phyloP scores from a whole-genome alignment of 345 rosid genomes.

The Eucalyptus viminalis region DNA sequence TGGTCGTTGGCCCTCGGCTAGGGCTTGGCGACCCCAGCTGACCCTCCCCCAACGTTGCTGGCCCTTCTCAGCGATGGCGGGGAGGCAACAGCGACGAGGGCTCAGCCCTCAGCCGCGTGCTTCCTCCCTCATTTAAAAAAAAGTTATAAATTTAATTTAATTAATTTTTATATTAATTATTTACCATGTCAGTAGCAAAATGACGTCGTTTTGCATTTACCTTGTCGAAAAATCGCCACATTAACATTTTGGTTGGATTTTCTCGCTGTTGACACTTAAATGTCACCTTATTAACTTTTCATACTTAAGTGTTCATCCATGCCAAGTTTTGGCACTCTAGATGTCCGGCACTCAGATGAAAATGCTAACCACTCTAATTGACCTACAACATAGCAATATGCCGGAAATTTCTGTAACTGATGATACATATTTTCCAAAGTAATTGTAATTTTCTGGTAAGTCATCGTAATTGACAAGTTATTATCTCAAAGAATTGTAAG shows the following conservation, averaged over 20 bases:
- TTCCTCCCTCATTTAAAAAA: too few species aligned
- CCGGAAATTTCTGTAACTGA: neutral
- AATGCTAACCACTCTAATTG: neutral
- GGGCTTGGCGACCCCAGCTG: accelerated
- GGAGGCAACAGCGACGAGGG: accelerated
- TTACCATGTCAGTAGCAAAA: accelerated
- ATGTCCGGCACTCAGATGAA: accelerated
- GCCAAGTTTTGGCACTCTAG: too few species aligned
- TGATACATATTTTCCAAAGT: neutral
- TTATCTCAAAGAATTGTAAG: neutral
- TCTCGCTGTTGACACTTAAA: too few species aligned
- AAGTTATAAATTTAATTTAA: too few species aligned
- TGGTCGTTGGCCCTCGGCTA: accelerated
- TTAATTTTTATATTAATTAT: too few species aligned
- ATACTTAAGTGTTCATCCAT: too few species aligned
- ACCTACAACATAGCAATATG: neutral
- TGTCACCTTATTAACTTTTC: accelerated
- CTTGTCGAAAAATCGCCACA: accelerated
- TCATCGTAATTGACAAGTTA: neutral
- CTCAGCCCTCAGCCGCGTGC: accelerated
- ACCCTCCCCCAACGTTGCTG: accelerated
- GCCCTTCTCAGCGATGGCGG: accelerated
- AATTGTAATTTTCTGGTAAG: neutral
- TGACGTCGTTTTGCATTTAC: accelerated
- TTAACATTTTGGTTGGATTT: too few species aligned